Conservation (phyloP, 2,329 filamentous ascomycete genomes). For the Clarireedia monteithiana region DNA sequence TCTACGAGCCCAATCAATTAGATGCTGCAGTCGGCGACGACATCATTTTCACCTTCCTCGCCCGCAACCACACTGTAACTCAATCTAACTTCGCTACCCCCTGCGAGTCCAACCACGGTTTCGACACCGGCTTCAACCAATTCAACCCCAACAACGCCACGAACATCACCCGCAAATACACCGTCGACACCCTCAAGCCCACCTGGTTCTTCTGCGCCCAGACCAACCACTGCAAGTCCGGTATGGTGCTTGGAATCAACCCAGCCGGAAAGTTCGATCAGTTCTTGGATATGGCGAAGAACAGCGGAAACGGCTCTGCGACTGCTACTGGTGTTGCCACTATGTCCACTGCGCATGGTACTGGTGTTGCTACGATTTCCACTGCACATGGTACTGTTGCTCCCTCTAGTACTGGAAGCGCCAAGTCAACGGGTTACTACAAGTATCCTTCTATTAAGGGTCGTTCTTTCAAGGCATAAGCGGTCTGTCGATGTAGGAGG, state of each 20-base stretch:
- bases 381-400: neutral
- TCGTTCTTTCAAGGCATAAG: neutral
- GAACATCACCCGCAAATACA: neutral
- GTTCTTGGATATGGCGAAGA: neutral
- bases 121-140: conserved; percentile 46
- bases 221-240: neutral
- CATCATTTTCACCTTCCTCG: conserved; percentile 63
- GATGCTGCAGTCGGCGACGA: conserved; percentile 55
- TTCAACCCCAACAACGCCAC: neutral
- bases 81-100: conserved; percentile 60
- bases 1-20: conserved; percentile 51
- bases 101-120: conserved; percentile 51
- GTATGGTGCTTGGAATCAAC: conserved; percentile 4
- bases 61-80: conserved; percentile 64
- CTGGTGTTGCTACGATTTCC: neutral
- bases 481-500: no score
- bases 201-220: conserved; percentile 3
- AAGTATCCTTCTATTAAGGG: neutral
- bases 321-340: neutral
- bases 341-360: neutral
- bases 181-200: neutral
- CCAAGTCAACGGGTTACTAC: neutral
- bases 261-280: neutral
- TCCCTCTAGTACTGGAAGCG: neutral
- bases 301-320: neutral